Conservation (phyloP, 1,284 basidiomycete genomes). For the Cutaneotrichosporon sp. region DNA sequence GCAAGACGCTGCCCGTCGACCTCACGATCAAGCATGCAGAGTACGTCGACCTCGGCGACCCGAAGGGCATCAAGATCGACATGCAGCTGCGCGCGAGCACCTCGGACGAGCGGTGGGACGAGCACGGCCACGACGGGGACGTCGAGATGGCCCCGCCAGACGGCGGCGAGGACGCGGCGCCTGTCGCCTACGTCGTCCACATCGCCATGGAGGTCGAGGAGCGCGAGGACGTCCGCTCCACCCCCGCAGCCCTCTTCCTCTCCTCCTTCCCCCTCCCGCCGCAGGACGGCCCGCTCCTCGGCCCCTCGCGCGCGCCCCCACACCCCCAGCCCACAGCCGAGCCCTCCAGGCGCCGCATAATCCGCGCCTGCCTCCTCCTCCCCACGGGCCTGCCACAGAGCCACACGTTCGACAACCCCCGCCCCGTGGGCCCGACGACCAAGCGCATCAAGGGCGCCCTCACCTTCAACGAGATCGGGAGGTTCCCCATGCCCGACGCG, state of each 20-base stretch:
- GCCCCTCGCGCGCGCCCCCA: background rate
- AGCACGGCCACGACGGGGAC: no score
- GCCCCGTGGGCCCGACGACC: background rate
- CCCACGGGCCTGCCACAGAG: background rate
- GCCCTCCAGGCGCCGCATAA: background rate
- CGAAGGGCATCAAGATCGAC: slow-evolving; percentile 5
- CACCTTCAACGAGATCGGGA: background rate
- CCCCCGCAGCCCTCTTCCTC: background rate
- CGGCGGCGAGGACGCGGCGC: background rate
- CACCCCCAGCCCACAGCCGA: background rate
- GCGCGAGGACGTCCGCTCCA: slow-evolving; percentile 7
- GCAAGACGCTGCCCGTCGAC: slow-evolving; percentile 3
- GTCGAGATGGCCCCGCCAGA: background rate
- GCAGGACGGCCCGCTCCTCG: background rate
- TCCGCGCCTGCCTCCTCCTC: background rate
- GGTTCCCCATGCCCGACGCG: slow-evolving; percentile 24
- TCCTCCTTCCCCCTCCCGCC: slow-evolving; percentile 5
- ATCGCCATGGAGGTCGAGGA: slow-evolving; percentile 53
- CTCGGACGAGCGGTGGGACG: background rate
- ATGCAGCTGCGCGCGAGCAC: slow-evolving; percentile 1
- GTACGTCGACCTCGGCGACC: background rate
- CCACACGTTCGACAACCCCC: background rate
- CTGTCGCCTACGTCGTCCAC: slow-evolving; percentile 29
- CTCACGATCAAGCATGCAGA: slow-evolving; percentile 1
- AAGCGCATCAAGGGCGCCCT: slow-evolving; percentile 5